These are phyloP conservation scores for Rozella allomycis DNA, from an alignment of 371 early-diverging fungal genomes.

Conservation along the genomic window DNA sequence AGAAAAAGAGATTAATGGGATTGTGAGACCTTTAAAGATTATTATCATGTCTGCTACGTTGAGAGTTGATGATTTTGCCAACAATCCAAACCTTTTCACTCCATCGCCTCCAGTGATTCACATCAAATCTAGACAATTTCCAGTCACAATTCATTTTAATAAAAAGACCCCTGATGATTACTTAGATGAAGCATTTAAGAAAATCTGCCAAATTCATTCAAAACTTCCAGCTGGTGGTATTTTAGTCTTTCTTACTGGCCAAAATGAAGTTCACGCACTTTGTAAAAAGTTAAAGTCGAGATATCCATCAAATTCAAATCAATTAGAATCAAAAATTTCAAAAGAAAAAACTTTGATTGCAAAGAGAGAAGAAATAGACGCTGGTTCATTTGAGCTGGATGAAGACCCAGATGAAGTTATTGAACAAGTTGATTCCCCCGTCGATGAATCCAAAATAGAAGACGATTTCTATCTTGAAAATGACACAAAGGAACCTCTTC, in stretches of 20 bases:
- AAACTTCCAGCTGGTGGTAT: constrained; percentile 6
- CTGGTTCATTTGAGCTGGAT: constrained; percentile 22
- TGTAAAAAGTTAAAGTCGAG: too few relatives aligned
- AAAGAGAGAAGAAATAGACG: constrained; percentile 31
- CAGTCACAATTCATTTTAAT: constrained; percentile 63
- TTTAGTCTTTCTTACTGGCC: constrained; percentile 15
- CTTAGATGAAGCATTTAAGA: constrained; percentile 49
- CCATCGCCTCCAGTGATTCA: constrained; percentile 8
- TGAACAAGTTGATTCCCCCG: background rate
- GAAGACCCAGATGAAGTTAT: constrained; percentile 22
- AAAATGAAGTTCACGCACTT: constrained; percentile 6
- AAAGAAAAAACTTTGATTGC: too few relatives aligned
- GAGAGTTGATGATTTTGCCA: constrained; percentile 73
- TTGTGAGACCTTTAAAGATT: constrained; percentile 55
- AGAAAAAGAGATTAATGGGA: constrained; percentile 13
- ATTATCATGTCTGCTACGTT: constrained; percentile 98
- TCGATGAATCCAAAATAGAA: constrained; percentile 30
- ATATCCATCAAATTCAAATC: too few relatives aligned
- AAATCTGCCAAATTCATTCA: constrained; percentile 53
- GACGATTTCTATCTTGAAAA: constrained; percentile 11
- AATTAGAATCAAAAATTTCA: constrained; percentile 6
- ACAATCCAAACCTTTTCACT: constrained; percentile 56
- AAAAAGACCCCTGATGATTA: constrained; percentile 24
- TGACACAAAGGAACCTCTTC: constrained; percentile 1
- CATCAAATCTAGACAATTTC: constrained; percentile 7